These are phyloP conservation scores for Sedum album DNA, from an alignment of 164 flowering plant species.

Conservation along the genomic window DNA sequence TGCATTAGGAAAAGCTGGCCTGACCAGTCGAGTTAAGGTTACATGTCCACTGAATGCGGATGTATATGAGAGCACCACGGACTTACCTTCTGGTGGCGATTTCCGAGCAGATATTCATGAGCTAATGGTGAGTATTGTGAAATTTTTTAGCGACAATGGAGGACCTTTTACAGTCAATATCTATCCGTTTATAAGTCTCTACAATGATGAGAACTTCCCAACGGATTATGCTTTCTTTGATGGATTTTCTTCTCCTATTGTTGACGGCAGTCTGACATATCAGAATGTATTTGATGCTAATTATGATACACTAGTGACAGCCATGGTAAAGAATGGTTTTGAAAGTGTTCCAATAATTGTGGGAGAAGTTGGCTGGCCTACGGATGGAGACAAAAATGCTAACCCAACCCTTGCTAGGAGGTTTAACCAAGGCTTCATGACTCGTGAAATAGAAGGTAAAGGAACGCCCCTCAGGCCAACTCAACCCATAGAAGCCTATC, in stretches of 20 bases:
- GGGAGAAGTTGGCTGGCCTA: conserved; percentile 18
- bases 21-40: conserved; percentile 14
- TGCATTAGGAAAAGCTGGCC: conserved; percentile 55
- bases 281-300: conserved; percentile 16
- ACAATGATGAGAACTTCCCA: conserved; percentile 12
- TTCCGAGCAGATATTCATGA: conserved; percentile 16
- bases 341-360: conserved; percentile 12
- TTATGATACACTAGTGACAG: conserved; percentile 13
- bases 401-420: conserved; percentile 8
- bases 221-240: conserved; percentile 16
- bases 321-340: conserved; percentile 14
- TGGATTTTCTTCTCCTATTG: conserved; percentile 8
- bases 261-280: conserved; percentile 10
- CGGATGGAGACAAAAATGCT: conserved; percentile 15
- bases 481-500: conserved; percentile 14
- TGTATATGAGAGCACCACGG: conserved; percentile 12
- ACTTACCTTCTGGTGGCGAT: conserved; percentile 15
- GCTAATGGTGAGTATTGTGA: conserved; percentile 14
- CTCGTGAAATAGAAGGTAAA: conserved; percentile 6
- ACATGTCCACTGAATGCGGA: conserved; percentile 19
- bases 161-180: conserved; percentile 16
- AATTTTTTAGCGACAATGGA: conserved; percentile 15
- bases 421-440: conserved; percentile 18
- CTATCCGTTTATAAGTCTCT: conserved; percentile 19
- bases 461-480: conserved; percentile 16